These are phyloP conservation scores for Yamagishiella unicocca DNA, from an alignment of 139 green algal species.

Conservation along the genomic window DNA sequence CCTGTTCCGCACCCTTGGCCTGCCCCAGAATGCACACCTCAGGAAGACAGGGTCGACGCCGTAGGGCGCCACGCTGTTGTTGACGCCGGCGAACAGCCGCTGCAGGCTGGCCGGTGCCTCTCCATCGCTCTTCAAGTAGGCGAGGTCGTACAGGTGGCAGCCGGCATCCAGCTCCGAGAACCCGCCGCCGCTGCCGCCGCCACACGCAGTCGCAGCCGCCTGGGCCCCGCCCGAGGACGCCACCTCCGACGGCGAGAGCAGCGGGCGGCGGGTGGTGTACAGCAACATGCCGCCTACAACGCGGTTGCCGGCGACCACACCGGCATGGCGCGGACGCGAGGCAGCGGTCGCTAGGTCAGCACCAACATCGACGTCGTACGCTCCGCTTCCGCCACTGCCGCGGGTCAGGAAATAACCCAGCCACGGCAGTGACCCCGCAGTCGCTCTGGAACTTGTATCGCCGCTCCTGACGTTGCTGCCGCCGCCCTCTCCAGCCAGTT, in stretches of 20 bases:
- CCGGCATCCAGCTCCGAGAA: constrained; percentile 44
- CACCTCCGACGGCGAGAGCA: background rate
- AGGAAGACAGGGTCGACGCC: constrained; percentile 62
- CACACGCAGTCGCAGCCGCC: no score
- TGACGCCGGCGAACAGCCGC: constrained; percentile 43
- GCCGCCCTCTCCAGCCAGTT: background rate
- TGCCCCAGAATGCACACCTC: no score
- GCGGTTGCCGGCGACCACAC: constrained; percentile 44
- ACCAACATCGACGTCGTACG: background rate
- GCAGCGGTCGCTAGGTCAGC: background rate
- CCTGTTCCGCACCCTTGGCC: no score
- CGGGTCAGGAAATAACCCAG: constrained; percentile 19
- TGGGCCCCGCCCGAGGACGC: background rate
- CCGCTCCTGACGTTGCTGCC: background rate
- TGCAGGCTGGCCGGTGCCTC: background rate
- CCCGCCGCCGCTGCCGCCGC: background rate
- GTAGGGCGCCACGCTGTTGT: constrained; percentile 46
- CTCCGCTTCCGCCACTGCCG: background rate
- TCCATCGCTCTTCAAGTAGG: background rate
- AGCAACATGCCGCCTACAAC: constrained; percentile 61
- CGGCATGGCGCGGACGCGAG: constrained; percentile 15
- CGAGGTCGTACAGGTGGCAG: constrained; percentile 50
- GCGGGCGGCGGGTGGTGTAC: constrained; percentile 50
- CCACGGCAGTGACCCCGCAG: background rate
- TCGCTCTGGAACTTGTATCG: background rate